Base-by-base conservation (phyloP, 176 grass and related monocot genomes). In the Avena atlantica region DNA sequence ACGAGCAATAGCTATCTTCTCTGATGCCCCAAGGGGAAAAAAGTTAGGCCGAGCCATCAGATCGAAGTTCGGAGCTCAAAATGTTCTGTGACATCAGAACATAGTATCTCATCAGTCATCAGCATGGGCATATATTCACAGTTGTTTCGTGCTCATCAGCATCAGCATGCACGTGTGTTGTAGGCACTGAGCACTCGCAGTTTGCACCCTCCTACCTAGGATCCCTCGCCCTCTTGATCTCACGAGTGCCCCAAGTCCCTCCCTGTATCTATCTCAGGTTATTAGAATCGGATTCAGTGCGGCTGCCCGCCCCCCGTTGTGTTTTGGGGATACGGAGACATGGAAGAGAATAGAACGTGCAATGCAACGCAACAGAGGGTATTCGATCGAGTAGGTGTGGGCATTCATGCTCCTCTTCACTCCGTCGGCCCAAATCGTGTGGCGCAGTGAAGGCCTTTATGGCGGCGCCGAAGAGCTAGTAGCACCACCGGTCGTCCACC, bases 371-470 rank as follows among this genome's bases (percentile, higher is more conserved):
- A 65, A 24, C 10, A 34, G 52, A 74, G 55, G 17, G 67, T 42
- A 72, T 16, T 20, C 5, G 68, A 42, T 44, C 16, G 19, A 72
- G 76, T 86, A 11, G 59, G 61, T 80, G 80, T 6, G 52, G 53
- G 53, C 89, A 91, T 91, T 91, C 92, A 91, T 49, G 7, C 19
- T 84, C 48, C 50, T 21, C 61, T 52, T 77, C 55, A 60, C 64
- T 60, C 19, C 16, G 25, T 52, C 58, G 24, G 11, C 52, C 83
- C 47, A 74, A 70, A 82, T 66, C 88, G 36, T 59, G 36, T 68
- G 79, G 52, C 79, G 52, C 79, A 89, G 77, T 89, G 83, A 80
- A 83, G 86, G 89, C 50, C 79, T 89, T 89, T 69, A 84, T 87
- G 76, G 69, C 80, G 69, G 49, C 36, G 56, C 59, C 69, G 53